Base-by-base conservation (phyloP, 2,329 filamentous ascomycete species). In the Fusarium succisae region DNA sequence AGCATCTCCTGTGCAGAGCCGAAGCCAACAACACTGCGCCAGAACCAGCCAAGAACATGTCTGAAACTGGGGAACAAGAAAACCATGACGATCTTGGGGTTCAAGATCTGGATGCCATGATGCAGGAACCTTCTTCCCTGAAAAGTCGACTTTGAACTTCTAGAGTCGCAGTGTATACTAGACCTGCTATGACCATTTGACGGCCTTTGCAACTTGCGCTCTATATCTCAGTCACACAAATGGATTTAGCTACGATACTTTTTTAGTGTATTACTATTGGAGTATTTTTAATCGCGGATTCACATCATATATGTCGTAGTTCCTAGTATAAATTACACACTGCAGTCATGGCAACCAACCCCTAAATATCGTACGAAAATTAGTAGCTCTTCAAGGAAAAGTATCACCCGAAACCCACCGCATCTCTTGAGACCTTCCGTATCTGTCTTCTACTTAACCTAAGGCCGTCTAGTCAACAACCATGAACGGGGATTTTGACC, bases 91-190 rank as follows among this genome's bases (percentile, higher is more conserved):
- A 17, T 3, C 10, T 26, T 7, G 4, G 30, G 5, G 22, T 63
- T 10, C 35, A 38, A 28, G 43, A 39, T n/a, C 26, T 69, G 32
- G 66, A 69, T 4, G 14, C 30, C 14, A 11, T 69, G 18, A 63
- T 69, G 30, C 20, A n/a, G 26, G 28, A 15, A 9, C 10, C 9
- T 26, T 44, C 38, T 37, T 28, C n/a, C 4, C 12, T 35, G 28
- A 26, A n/a, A 8, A 44, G 47, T 38, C 57, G 32, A 11, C 26
- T 45, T 15, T 69, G 45, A 50, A 15, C 24, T 32, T 24, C 32
- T 18, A 15, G 11, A 22, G 24, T 58, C 20, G 28, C 8, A 50
- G 15, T 45, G 38, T 41, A 18, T 24, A 55, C 17, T 50, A 24
- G 43, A 54, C 20, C 18, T 45, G 15, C 26, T 28, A 58, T 50